Evolutionary conservation across 1,139 yeast genomes (phyloP), one percentile per base, ranked within the genome.

Genomic region (Zhuliangozyma blackwelliae): DNA sequence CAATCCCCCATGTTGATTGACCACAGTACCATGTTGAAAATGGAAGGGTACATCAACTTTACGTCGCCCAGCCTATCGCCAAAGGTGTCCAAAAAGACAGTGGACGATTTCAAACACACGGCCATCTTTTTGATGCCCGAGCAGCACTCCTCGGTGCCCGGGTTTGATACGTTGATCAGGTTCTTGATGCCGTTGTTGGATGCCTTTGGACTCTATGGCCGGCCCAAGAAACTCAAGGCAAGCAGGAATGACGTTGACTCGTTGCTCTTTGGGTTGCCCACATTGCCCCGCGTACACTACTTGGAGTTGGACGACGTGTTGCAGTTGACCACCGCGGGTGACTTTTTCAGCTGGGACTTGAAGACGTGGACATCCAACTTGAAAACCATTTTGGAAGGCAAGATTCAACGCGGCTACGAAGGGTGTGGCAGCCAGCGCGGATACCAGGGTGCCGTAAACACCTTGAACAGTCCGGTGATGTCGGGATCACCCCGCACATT

Each of bases 51-150:
- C 33, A 87, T 89, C 31, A 67, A 73, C 43, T 88, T 88, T 51
- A 62, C 57, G 49, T 73, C 77, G 36, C 75, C 68, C 31, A 52
- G 55, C 27, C 44, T 62, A 29, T 57, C 67, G 5, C 48, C 61
- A 11, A 68, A 67, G 44, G 56, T 61, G 2, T 50, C 62, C 48
- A 74, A 59, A 55, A 77, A 61, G 59, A 54, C 65, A 21, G 54
- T 59, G 25, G 80, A 75, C 23, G 76, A 75, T 25, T 78, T 82
- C 38, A 81, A 81, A 51, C 83, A 80, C 36, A 83, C 96, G 2
- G 77, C 89, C n/a, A 79, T 92, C 27, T 90, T 90, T 55, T 65
- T 92, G 46, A 90, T 92, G 97, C 97, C 97, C 5, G 97, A 92
- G 55, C 84, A 77, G 51, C 97, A 89, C 58, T 82, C 90, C 28